Evolutionary conservation across 805 yeast species (phyloP), one percentile per base, ranked within the genome.

Genomic region (Priceomyces melissophilus): DNA sequence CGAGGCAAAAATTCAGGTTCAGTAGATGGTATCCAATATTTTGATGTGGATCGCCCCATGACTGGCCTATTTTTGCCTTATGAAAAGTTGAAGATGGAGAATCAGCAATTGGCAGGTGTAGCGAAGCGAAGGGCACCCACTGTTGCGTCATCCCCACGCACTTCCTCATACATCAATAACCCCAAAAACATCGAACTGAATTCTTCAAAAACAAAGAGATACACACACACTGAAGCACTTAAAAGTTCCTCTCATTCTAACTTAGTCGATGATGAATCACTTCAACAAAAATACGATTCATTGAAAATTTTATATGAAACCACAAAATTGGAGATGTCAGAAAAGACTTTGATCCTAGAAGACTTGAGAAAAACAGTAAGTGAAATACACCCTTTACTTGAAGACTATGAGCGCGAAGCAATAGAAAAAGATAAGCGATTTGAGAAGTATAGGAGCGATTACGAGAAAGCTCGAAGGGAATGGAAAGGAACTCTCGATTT

Each of bases 1-100:
- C 69, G 78, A 40, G 99, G 99, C 15, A 86, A 87, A 60, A 93
- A 91, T 55, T 76, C 79, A 40, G 99, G 99, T n/a, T 75, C 77
- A 32, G 88, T 81, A 34, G 76, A 82, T 42, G 96, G 95, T 0
- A 57, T 67, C 6, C 68, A 68, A 40, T 89, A 89, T 57, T 90
- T 90, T 55, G 67, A 69, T 3, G 87, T 90, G 0, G 62, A 68
- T 4, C 63, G 55, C 28, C 84, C 89, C 0, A 75, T 75, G 42
- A 71, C 88, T 13, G 97, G 97, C 0, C 61, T 90, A 23, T 90
- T 90, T 53, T 70, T 90, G 35, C 81, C 81, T 2, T 78, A 71
- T 54, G 77, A 68, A 37, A 73, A 73, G 35, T 52, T 69, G 35
- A 52, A 54, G 36, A 41, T 53, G n/a, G 65, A 53, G 17, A 69